Conservation (phyloP, 805 yeast species). For the Kodamaea jinghongensis region DNA sequence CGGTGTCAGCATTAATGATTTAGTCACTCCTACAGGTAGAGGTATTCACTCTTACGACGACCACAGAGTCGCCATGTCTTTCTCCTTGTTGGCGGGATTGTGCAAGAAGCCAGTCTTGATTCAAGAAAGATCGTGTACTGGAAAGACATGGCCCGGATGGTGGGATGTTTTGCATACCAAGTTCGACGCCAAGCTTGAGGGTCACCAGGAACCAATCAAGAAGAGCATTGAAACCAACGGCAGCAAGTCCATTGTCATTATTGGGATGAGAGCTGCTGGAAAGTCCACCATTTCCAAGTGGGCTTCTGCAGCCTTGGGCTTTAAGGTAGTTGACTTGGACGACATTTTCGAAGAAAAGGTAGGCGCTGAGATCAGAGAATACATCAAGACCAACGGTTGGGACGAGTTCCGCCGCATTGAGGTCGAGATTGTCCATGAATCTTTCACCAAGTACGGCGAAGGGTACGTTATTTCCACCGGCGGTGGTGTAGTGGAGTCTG, state of each 20-base stretch:
- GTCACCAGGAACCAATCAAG: conserved; percentile 54
- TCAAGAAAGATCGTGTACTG: conserved; percentile 87
- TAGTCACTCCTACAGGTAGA: conserved; percentile 53
- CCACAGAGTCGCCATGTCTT: conserved; percentile 97
- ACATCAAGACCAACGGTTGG: conserved; percentile 74
- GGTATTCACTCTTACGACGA: conserved; percentile 87
- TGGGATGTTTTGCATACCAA: conserved; percentile 86
- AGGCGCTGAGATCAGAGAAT: conserved; percentile 54
- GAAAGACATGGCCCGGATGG: conserved; percentile 99
- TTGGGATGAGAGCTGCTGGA: conserved; percentile 99
- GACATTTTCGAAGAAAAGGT: conserved; percentile 56
- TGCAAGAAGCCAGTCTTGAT: conserved; percentile 62
- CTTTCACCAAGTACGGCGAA: conserved; percentile 35
- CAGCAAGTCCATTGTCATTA: conserved; percentile 63
- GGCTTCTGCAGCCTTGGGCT: conserved; percentile 69
- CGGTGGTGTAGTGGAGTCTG: conserved; percentile 89
- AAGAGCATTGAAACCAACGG: conserved; percentile 27
- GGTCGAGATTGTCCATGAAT: conserved; percentile 50
- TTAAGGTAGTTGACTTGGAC: conserved; percentile 75
- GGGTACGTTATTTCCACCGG: conserved; percentile 87
- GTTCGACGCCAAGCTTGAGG: conserved; percentile 65
- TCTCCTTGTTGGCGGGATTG: conserved; percentile 82
- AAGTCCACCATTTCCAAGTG: conserved; percentile 83
- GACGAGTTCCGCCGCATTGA: conserved; percentile 77
- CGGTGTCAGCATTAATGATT: conserved; percentile 54